These are phyloP conservation scores for Lentinula detonsa DNA, from an alignment of 768 basidiomycete genomes.

Conservation along the genomic window DNA sequence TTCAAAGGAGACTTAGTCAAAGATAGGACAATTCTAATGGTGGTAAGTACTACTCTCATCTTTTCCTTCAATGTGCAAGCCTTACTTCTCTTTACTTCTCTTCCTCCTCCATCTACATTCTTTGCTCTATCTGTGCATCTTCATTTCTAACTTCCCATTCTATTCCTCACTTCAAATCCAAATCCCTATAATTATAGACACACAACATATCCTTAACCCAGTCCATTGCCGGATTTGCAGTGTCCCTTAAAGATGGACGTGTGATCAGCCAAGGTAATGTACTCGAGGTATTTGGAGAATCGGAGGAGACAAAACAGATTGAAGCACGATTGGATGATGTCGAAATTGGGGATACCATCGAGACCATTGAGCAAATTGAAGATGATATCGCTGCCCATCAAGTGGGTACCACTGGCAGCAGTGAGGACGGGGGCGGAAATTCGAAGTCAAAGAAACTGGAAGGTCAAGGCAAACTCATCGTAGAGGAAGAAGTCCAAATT, in stretches of 20 bases:
- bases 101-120: too few species aligned
- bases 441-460: slow-evolving; percentile 9
- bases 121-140: too few species aligned
- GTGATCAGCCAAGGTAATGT: slow-evolving; percentile 43
- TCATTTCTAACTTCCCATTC: too few species aligned
- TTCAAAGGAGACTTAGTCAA: slow-evolving; percentile 71
- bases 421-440: slow-evolving; percentile 12
- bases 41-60: slow-evolving; percentile 32
- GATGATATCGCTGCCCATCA: slow-evolving; percentile 20
- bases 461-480: slow-evolving; percentile 53
- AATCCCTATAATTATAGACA: slow-evolving; percentile 20
- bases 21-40: slow-evolving; percentile 78
- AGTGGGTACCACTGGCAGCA: background rate
- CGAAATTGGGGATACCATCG: slow-evolving; percentile 20
- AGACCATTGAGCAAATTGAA: slow-evolving; percentile 8
- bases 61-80: background rate
- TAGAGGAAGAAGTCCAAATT: slow-evolving; percentile 56
- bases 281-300: slow-evolving; percentile 32
- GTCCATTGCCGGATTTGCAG: slow-evolving; percentile 50
- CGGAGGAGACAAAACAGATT: slow-evolving; percentile 5
- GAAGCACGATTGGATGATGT: slow-evolving; percentile 24
- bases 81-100: background rate
- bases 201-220: slow-evolving; percentile 47
- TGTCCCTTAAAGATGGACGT: slow-evolving; percentile 54
- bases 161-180: too few species aligned